Evolutionary conservation across 306 rosid species (phyloP), one percentile per base, ranked within the genome.

Genomic region (Chamaecrista fasciculata): DNA sequence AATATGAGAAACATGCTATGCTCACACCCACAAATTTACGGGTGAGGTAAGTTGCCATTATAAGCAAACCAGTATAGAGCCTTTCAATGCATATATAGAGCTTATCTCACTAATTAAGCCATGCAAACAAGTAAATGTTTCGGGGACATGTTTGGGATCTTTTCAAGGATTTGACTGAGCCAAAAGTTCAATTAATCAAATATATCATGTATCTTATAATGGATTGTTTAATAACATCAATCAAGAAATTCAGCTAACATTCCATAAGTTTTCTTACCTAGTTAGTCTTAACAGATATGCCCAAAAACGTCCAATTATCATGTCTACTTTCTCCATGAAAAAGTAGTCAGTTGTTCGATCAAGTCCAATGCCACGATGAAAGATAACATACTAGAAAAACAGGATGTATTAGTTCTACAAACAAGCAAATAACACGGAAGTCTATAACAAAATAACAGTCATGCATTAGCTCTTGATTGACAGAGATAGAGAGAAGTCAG

Each of bases 291-390:
- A 78, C 56, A 93, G 58, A 80, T 78, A 85, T 59, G 81, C 68
- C 98, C 98, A 93, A 11, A 90, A 72, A 12, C 86, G 87, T 26
- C 79, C 86, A 77, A 93, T 86, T 48, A 90, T 78, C 82, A 88
- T 83, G 80, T 93, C 91, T 55, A 93, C 82, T 84, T 93, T 90
- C 93, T 86, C 94, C 97, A 86, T 78, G 76, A 86, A 46, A 79
- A 93, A 93, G 86, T 61, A 93, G 72, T 88, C 85, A 1, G 83
- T 80, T 1, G 98, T 93, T 79, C 8, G 66, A 74, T 93, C 98
- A 20, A 88, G 44, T 75, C 97, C 98, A 79, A 86, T 80, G 56
- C 97, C 98, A 10, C 97, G 94, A 56, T 91, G 83, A 70, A 93
- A 93, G 61, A 93, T 90, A 26, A 93, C 59, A 58, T 90, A 93